Evolutionary conservation across 176 grass and related monocot species (phyloP), one percentile per base, ranked within the genome.

Genomic region (Avena insularis): DNA sequence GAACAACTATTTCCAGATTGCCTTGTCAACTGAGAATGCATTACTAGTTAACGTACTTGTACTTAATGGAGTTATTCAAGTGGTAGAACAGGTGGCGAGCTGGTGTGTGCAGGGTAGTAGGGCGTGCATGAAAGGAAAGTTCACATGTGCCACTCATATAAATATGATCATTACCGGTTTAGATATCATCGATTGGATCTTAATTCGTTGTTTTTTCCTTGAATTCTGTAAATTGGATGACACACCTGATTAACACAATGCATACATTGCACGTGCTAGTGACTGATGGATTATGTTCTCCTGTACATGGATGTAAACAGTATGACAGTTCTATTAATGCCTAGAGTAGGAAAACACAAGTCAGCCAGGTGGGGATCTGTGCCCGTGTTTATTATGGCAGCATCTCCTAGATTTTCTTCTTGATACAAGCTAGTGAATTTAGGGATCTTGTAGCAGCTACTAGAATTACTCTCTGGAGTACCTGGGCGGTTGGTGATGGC

Each of bases 191-290:
- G 21, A 50, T 75, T 46, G 23, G 8, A 58, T 50, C 45, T 73
- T 48, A 47, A 4, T 73, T 48, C 13, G 23, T 73, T 72, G 27
- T 33, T 86, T 86, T 86, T 43, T 43, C 40, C 43, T 72, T 9
- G 46, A 12, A 27, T 83, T 59, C n/a, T 40, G 15, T 59, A 59
- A 59, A 73, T 71, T 72, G 50, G 33, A 59, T 83, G 12, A 8
- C 12, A 45, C 12, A 19, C 19, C 55, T 13, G 45, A 50, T 75
- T 75, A 43, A 43, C 23, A 49, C 23, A 49, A 12, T 14, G 43
- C 8, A 8, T 12, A 49, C 45, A 9, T 74, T 13, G 71, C n/a
- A 14, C 12, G 4, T 9, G 3, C 36, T 40, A 12, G 33, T n/a
- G 68, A 9, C 9, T 49, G 45, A 74, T 74, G n/a, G 71, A 74